Evolutionary conservation across 1,284 basidiomycete genomes (phyloP).

Genomic region (Peniophora sp.): DNA sequence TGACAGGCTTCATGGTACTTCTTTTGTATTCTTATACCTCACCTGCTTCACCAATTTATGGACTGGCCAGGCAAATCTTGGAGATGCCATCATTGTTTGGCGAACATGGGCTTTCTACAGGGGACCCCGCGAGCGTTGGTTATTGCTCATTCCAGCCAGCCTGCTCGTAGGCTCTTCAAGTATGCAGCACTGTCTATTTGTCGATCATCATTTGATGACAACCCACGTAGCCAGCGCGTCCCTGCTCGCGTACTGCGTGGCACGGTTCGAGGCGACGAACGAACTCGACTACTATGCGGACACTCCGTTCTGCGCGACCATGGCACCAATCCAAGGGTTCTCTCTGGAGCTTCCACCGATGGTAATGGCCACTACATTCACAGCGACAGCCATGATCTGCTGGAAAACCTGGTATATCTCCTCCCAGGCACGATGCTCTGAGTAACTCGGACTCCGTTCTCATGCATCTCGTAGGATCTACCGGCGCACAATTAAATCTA

Average conservation of each 20-base stretch:
- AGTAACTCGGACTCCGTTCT: not conserved
- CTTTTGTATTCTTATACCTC: not conserved
- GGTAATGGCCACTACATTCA: not conserved
- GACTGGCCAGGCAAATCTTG: constrained; percentile 7
- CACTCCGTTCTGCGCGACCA: not conserved
- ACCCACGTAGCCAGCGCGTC: not conserved
- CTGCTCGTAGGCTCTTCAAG: constrained; percentile 8
- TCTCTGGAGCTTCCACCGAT: not conserved
- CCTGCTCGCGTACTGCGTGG: not conserved
- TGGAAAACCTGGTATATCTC: not conserved
- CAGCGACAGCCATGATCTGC: not conserved
- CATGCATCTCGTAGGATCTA: constrained; percentile 7
- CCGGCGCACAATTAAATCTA: constrained; percentile 5
- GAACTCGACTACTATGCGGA: not conserved
- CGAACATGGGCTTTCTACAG: constrained; percentile 12
- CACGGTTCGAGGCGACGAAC: not conserved
- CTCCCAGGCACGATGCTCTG: not conserved
- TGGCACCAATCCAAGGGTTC: not conserved
- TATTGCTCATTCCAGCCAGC: constrained; percentile 7
- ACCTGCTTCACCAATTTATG: not conserved
- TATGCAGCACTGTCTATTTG: not conserved
- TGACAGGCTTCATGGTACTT: constrained; percentile 10
- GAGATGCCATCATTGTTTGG: constrained; percentile 9
- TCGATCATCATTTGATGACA: not conserved
- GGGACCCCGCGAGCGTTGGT: constrained; percentile 4